Conservation (phyloP, 805 yeast genomes). For the Metschnikowia chrysomelidarum region DNA sequence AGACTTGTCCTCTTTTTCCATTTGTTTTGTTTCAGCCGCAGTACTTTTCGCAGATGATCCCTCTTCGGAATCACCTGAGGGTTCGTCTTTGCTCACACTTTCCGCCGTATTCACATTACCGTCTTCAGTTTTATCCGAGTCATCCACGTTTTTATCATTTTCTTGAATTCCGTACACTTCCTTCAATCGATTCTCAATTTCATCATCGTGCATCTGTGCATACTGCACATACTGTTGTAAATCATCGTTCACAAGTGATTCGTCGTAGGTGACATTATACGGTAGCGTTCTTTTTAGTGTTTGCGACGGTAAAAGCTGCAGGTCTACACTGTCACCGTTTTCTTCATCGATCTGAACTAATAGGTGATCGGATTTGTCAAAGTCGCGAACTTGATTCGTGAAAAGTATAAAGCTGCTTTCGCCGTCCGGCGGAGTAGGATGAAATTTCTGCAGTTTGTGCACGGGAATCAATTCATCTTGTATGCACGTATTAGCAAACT, state of each 20-base stretch:
- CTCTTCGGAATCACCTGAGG: too few species aligned
- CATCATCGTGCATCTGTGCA: constrained; percentile 14
- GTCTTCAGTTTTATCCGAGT: too few species aligned
- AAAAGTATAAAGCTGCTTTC: constrained; percentile 19
- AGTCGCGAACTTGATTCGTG: constrained; percentile 23
- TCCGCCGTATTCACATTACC: too few species aligned
- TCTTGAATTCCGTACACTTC: neutral
- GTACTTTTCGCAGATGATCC: too few species aligned
- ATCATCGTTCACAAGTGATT: constrained; percentile 24
- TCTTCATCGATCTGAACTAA: constrained; percentile 26
- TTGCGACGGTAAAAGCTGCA: constrained; percentile 21
- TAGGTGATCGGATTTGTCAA: constrained; percentile 31
- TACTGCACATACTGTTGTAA: constrained; percentile 25
- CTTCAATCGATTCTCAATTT: constrained; percentile 9
- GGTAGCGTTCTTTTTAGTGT: constrained; percentile 28
- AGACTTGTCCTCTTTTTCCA: too few species aligned
- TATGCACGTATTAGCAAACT: constrained; percentile 30
- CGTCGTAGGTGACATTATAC: constrained; percentile 32
- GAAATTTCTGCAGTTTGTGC: constrained; percentile 28
- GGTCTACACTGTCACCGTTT: neutral
- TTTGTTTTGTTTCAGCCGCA: too few species aligned
- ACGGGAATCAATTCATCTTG: constrained; percentile 27
- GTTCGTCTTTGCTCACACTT: too few species aligned
- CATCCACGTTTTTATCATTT: too few species aligned
- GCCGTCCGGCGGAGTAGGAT: constrained; percentile 24